Conservation (phyloP, 2,329 filamentous ascomycete genomes). For the Cordyceps farinosa region DNA sequence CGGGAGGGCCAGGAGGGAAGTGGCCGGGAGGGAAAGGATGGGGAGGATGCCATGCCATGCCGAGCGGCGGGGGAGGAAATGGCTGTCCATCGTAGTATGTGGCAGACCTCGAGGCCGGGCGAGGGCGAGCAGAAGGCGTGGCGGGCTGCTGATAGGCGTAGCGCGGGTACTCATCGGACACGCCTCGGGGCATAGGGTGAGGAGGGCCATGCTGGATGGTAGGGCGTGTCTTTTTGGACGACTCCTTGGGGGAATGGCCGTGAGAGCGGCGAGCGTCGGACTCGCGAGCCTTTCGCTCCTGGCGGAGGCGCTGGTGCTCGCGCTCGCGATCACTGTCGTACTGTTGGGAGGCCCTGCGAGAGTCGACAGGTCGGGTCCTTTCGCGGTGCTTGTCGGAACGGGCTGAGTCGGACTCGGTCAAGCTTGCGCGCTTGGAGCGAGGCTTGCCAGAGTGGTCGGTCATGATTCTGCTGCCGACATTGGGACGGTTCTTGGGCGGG, state of each 20-base stretch:
- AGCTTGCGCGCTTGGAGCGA: conserved; percentile 28
- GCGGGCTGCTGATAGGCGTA: conserved; percentile 36
- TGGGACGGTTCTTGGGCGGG: conserved; percentile 45
- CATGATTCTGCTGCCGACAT: conserved; percentile 49
- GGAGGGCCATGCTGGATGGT: conserved; percentile 32
- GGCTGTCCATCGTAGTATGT: conserved; percentile 36
- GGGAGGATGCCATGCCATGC: conserved; percentile 28
- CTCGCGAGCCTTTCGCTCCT: conserved; percentile 24
- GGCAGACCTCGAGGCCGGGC: conserved; percentile 33
- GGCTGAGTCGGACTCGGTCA: conserved; percentile 44
- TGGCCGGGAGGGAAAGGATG: conserved; percentile 32
- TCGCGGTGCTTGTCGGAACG: conserved; percentile 25
- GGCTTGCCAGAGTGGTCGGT: conserved; percentile 32
- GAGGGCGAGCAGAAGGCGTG: conserved; percentile 29
- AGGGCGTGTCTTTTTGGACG: conserved; percentile 23
- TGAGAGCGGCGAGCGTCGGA: conserved; percentile 11
- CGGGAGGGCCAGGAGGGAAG: conserved; percentile 19
- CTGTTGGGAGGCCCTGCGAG: conserved; percentile 21
- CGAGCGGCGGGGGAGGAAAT: conserved; percentile 25
- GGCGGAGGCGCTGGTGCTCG: conserved; percentile 21
- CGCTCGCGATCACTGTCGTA: conserved; percentile 28
- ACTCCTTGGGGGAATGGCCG: conserved; percentile 24
- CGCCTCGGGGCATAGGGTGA: conserved; percentile 31
- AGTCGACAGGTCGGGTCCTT: not conserved
- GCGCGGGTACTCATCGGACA: conserved; percentile 34